These are phyloP conservation scores for Mrakia gelida DNA, from an alignment of 768 basidiomycete species.

Conservation along the genomic window DNA sequence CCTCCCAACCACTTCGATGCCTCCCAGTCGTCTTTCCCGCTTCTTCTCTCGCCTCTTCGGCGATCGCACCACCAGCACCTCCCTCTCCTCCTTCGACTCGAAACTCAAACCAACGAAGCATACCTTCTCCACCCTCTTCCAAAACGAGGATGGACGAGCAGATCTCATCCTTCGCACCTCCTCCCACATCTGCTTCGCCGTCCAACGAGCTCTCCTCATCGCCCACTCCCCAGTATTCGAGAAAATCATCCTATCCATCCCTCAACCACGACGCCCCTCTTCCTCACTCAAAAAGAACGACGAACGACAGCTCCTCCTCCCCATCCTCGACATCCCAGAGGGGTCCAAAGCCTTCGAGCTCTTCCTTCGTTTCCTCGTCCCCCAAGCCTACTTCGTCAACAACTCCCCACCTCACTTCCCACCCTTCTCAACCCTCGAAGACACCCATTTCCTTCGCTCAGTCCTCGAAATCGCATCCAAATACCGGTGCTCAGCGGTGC, in stretches of 20 bases:
- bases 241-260: background rate
- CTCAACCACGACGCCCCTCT: background rate
- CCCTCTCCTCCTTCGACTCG: background rate
- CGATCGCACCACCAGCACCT: no score
- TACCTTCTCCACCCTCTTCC: background rate
- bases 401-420: background rate
- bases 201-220: background rate
- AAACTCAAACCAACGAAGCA: background rate
- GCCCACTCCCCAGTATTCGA: background rate
- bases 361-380: background rate
- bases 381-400: background rate
- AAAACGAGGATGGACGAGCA: background rate
- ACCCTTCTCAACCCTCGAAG: background rate
- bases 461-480: background rate
- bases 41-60: no score
- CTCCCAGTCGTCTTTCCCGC: no score
- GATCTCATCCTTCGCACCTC: background rate
- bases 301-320: background rate
- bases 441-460: background rate
- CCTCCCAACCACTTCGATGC: no score
- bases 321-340: background rate
- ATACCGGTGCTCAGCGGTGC: background rate
- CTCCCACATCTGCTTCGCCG: background rate
- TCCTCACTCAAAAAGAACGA: no score
- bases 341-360: background rate